These are phyloP conservation scores for Pilobolus umbonatus DNA, from an alignment of 192 early-diverging fungal species.

Conservation along the genomic window DNA sequence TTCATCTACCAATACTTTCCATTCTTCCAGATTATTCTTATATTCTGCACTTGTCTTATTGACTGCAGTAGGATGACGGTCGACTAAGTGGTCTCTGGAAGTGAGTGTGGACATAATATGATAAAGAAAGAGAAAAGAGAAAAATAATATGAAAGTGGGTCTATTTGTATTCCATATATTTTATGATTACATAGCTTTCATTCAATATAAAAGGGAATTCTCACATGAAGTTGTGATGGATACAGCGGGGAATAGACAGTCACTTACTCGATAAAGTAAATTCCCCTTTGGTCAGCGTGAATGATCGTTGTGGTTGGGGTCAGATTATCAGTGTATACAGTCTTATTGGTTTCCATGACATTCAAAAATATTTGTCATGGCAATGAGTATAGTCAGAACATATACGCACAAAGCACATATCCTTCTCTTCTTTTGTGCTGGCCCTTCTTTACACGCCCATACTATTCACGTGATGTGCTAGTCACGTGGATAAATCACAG, in stretches of 20 bases:
- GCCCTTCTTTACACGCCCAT: too few species aligned
- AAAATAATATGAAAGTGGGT: slow-evolving; percentile 1
- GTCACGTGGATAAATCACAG: too few species aligned
- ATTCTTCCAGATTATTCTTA: slow-evolving; percentile 51
- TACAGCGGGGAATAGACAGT: background rate
- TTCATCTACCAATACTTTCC: slow-evolving; percentile 42
- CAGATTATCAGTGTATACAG: too few species aligned
- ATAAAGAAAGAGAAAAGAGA: slow-evolving; percentile 2
- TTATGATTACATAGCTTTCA: too few species aligned
- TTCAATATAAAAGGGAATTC: background rate
- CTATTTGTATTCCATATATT: background rate
- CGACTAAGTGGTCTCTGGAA: slow-evolving; percentile 36
- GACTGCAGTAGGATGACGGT: slow-evolving; percentile 38
- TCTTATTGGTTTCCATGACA: too few species aligned
- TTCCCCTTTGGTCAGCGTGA: background rate
- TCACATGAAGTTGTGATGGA: background rate
- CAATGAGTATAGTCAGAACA: too few species aligned
- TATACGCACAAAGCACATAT: too few species aligned
- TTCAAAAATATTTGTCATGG: too few species aligned
- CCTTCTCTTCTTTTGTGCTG: too few species aligned
- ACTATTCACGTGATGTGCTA: too few species aligned
- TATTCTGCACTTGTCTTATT: slow-evolving; percentile 47
- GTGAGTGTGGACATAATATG: slow-evolving; percentile 24
- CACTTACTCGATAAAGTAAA: background rate
- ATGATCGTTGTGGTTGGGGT: background rate